Evolutionary conservation across 164 flowering plant species (phyloP).

Genomic region (Annona cherimola): DNA sequence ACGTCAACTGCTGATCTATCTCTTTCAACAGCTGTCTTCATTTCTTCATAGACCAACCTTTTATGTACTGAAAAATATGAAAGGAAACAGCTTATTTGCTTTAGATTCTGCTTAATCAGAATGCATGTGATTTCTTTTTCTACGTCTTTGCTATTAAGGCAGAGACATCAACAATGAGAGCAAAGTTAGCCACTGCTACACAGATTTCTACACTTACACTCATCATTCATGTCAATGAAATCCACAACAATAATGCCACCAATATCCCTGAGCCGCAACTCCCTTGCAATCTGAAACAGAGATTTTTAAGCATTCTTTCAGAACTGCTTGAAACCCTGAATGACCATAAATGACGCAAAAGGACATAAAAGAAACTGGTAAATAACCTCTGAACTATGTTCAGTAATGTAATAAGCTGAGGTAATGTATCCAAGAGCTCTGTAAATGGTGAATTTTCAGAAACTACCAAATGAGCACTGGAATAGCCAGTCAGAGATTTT

Average conservation of each 20-base stretch:
- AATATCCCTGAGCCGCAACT: conserved; percentile 87
- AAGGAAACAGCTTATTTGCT: background rate
- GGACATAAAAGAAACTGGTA: background rate
- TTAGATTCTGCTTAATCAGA: background rate
- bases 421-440: background rate
- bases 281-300: conserved; percentile 85
- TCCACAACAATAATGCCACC: conserved; percentile 98
- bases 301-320: background rate
- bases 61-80: conserved; percentile 56
- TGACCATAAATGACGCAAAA: background rate
- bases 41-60: conserved; percentile 87
- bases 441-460: background rate
- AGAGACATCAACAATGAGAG: background rate
- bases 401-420: background rate
- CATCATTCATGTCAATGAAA: conserved; percentile 93
- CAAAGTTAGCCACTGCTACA: background rate
- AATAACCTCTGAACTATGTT: background rate
- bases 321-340: background rate
- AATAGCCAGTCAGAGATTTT: background rate
- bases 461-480: background rate
- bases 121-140: background rate
- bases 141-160: background rate
- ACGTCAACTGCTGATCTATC: conserved; percentile 79
- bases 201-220: conserved; percentile 40
- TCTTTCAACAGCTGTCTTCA: conserved; percentile 82